phyloP scores from a whole-genome alignment of 495 filamentous ascomycete species.

The Penicillium taxi region DNA sequence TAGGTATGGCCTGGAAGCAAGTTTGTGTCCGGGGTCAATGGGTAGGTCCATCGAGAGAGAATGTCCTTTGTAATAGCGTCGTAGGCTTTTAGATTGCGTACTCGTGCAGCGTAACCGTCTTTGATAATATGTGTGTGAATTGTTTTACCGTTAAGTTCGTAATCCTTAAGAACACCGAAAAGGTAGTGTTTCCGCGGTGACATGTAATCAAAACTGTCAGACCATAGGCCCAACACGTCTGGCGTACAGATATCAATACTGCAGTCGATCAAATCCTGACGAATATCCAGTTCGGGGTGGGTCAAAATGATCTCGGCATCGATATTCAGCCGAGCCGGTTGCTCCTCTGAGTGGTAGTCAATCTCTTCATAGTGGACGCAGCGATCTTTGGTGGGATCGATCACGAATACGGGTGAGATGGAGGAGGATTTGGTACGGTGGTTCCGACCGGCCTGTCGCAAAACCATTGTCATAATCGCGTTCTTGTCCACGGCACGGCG shows the following conservation, averaged over 20 bases:
- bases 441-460: constrained; percentile 64
- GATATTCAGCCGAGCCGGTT: constrained; percentile 52
- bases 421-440: constrained; percentile 70
- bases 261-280: constrained; percentile 86
- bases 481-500: constrained; percentile 81
- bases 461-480: constrained; percentile 96
- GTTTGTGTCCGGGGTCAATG: constrained; percentile 87
- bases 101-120: constrained; percentile 70
- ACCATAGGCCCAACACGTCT: constrained; percentile 89
- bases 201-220: constrained; percentile 96
- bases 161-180: constrained; percentile 88
- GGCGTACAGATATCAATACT: constrained; percentile 97
- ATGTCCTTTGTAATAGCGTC: constrained; percentile 86
- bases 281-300: constrained; percentile 65
- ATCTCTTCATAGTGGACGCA: constrained; percentile 92
- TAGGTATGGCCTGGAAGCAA: constrained; percentile 69
- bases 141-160: constrained; percentile 91
- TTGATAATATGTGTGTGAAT: constrained; percentile 84
- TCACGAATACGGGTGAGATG: constrained; percentile 72
- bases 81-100: constrained; percentile 78
- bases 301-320: constrained; percentile 62
- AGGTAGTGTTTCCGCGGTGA: constrained; percentile 80
- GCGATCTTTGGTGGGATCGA: constrained; percentile 70
- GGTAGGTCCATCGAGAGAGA: constrained; percentile 83
- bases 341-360: constrained; percentile 32